A percentile compares a stretch with the other conserved stretches of the same genome.
Conservation (phyloP, 2,329 filamentous ascomycete species). For the Pseudogymnoascus verrucosus region DNA sequence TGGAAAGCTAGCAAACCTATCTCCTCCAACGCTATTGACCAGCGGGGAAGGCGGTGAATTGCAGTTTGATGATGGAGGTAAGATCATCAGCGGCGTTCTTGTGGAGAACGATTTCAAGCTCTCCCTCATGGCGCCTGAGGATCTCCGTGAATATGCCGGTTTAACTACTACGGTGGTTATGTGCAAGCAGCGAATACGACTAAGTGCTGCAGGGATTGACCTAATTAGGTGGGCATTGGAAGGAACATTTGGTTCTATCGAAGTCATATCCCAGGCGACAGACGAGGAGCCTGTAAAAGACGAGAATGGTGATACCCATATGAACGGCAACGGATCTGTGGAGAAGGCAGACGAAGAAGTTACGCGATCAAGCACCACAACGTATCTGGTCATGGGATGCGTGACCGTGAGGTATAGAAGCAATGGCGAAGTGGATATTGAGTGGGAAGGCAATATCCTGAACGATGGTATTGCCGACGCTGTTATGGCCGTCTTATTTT, state of each 20-base stretch:
- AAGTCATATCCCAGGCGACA: slow-evolving; percentile 48
- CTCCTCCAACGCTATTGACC: slow-evolving; percentile 47
- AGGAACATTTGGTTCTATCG: slow-evolving; percentile 84
- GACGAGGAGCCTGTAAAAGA: slow-evolving; percentile 32
- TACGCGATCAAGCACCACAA: slow-evolving; percentile 40
- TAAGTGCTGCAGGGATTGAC: slow-evolving; percentile 82
- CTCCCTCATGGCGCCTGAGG: slow-evolving; percentile 92
- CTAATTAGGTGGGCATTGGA: slow-evolving; percentile 91
- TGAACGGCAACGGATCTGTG: slow-evolving; percentile 29
- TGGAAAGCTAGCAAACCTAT: slow-evolving; percentile 77
- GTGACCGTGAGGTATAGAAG: slow-evolving; percentile 71
- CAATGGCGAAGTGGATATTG: slow-evolving; percentile 76
- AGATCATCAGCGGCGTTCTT: slow-evolving; percentile 78
- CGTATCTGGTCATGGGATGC: slow-evolving; percentile 80
- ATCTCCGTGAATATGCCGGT: slow-evolving; percentile 93
- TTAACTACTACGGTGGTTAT: slow-evolving; percentile 89
- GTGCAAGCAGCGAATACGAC: slow-evolving; percentile 82
- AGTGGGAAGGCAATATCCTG: slow-evolving; percentile 97
- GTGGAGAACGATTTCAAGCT: slow-evolving; percentile 98
- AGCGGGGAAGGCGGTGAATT: slow-evolving; percentile 25
- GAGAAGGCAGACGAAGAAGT: slow-evolving; percentile 61
- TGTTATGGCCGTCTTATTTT: slow-evolving; percentile 84
- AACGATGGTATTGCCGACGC: slow-evolving; percentile 98
- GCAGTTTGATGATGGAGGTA: slow-evolving; percentile 36
- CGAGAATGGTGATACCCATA: slow-evolving; percentile 31